Evolutionary conservation across 371 early-diverging fungal species (phyloP).

Genomic region (Mortierella sp.): DNA sequence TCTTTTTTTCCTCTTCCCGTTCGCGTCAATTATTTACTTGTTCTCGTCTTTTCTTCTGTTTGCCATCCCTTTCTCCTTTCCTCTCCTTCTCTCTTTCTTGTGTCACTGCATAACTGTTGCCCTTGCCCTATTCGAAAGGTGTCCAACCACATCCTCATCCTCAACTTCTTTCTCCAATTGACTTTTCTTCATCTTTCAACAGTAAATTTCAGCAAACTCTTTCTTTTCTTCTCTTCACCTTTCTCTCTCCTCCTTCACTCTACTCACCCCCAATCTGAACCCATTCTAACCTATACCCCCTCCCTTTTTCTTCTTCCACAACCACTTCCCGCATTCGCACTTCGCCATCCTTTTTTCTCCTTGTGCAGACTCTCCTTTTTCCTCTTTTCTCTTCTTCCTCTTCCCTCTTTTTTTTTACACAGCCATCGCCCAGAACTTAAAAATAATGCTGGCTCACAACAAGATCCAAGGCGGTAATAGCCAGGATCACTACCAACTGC

Average conservation of each 20-base stretch:
- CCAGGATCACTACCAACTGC: conserved; percentile 4
- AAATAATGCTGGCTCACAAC: conserved; percentile 38
- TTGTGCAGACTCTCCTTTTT: neutral
- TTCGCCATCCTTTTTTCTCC: neutral
- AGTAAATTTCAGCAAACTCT: neutral
- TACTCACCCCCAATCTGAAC: conserved; percentile 1
- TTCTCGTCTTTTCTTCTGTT: neutral
- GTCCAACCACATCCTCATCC: neutral
- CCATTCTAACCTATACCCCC: neutral
- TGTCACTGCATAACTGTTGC: neutral
- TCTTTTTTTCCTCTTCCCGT: conserved; percentile 5
- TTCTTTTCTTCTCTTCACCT: neutral
- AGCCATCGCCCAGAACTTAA: conserved; percentile 10
- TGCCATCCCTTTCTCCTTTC: neutral
- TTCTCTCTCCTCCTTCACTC: neutral
- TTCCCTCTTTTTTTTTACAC: neutral
- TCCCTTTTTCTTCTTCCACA: neutral
- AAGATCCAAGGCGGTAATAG: conserved; percentile 20
- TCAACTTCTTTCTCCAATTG: neutral
- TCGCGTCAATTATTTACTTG: neutral
- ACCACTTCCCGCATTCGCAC: neutral
- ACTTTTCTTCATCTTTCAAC: neutral
- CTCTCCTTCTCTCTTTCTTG: neutral
- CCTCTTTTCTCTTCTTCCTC: neutral
- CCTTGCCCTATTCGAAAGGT: neutral